phyloP scores from a whole-genome alignment of 208 protist species.

The Trypanosoma conorhini region DNA sequence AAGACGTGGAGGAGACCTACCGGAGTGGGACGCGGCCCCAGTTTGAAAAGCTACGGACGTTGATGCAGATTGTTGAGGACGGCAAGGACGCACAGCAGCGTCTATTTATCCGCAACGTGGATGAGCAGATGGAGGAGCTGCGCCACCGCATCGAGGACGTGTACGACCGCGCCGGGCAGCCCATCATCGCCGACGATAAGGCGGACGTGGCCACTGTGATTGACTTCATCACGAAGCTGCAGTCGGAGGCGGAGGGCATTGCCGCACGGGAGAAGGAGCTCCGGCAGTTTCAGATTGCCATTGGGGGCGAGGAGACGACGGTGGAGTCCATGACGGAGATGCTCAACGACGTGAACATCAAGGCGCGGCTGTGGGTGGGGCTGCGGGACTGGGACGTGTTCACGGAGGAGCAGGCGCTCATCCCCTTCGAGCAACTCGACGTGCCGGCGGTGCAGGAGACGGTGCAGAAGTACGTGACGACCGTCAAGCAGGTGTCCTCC shows the following conservation, averaged over 20 bases:
- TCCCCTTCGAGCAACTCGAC: slow-evolving; percentile 82
- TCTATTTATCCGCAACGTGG: slow-evolving; percentile 91
- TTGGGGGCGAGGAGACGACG: slow-evolving; percentile 89
- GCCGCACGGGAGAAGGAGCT: slow-evolving; percentile 87
- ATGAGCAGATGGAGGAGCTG: slow-evolving; percentile 93
- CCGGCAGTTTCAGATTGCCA: slow-evolving; percentile 85
- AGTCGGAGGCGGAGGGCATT: slow-evolving; percentile 80
- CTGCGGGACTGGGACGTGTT: slow-evolving; percentile 88
- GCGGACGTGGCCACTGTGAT: slow-evolving; percentile 82
- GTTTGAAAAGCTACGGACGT: slow-evolving; percentile 92
- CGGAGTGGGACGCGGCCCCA: slow-evolving; percentile 90
- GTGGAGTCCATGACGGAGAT: slow-evolving; percentile 92
- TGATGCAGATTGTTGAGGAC: slow-evolving; percentile 88
- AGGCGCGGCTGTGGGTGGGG: slow-evolving; percentile 83
- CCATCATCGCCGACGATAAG: slow-evolving; percentile 87
- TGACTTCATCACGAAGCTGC: slow-evolving; percentile 77
- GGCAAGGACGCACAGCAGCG: slow-evolving; percentile 89
- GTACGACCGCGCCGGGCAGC: slow-evolving; percentile 82
- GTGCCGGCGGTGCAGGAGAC: slow-evolving; percentile 70
- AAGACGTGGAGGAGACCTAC: slow-evolving; percentile 92
- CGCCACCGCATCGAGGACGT: slow-evolving; percentile 86
- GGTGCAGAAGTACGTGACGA: slow-evolving; percentile 84
- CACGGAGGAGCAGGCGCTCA: slow-evolving; percentile 49
- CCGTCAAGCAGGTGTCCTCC: slow-evolving; percentile 91
- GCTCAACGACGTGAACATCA: slow-evolving; percentile 92